phyloP scores from a whole-genome alignment of 2,329 filamentous ascomycete genomes.

The Pezicula neosporulosa region DNA sequence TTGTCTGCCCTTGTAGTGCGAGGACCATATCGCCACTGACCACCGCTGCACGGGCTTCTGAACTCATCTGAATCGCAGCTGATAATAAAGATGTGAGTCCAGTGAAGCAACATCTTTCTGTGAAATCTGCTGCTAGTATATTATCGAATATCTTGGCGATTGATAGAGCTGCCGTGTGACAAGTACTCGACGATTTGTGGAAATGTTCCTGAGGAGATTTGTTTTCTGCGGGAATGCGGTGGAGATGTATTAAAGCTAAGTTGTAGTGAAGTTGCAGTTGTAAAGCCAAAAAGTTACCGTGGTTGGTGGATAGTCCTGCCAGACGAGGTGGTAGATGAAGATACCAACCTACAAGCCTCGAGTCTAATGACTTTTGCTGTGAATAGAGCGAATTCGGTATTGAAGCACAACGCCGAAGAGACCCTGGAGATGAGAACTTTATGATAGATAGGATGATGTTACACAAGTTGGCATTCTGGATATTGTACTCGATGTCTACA shows the following conservation, averaged over 20 bases:
- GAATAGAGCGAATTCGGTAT: not conserved
- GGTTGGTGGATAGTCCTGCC: not conserved
- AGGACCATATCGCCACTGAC: not conserved
- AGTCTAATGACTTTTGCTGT: conserved; percentile 1
- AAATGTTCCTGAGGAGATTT: not conserved
- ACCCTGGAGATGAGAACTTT: conserved; percentile 7
- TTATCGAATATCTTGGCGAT: not conserved
- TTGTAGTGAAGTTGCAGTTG: conserved; percentile 9
- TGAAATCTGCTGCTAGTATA: not conserved
- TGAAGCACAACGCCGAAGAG: conserved; percentile 1
- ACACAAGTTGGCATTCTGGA: conserved; percentile 7
- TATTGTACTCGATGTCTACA: conserved; percentile 7
- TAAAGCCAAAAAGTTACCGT: conserved; percentile 1
- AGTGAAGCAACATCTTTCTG: conserved; percentile 4
- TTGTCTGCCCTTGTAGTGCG: not conserved
- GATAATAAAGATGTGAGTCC: conserved; percentile 1
- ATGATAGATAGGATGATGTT: conserved; percentile 6
- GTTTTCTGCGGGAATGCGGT: conserved; percentile 1
- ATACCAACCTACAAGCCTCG: conserved; percentile 1
- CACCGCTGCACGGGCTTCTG: not conserved
- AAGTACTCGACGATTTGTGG: not conserved
- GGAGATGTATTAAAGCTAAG: conserved; percentile 4
- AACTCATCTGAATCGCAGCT: conserved; percentile 5
- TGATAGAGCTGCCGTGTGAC: not conserved
- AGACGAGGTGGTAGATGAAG: conserved; percentile 2